phyloP scores from a whole-genome alignment of 2,329 filamentous ascomycete genomes.

The Drechslerella dactyloides region DNA sequence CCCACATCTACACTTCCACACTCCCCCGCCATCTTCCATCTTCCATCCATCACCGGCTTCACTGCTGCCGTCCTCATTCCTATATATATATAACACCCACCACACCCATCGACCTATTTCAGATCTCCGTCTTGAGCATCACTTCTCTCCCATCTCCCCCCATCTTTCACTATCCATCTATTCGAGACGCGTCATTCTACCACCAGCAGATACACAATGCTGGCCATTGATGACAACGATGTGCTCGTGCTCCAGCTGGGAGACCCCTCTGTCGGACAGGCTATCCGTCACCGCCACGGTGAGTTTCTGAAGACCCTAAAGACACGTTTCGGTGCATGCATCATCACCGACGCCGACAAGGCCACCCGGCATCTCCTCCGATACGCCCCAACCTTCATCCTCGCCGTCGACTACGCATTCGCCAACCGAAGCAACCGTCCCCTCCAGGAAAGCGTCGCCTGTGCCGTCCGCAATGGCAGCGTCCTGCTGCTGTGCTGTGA shows the following conservation, averaged over 20 bases:
- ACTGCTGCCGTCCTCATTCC: no score
- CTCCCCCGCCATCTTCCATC: no score
- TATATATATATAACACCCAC: no score
- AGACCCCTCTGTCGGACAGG: not conserved
- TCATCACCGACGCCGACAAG: not conserved
- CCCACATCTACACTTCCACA: no score
- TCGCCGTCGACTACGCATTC: constrained; percentile 24
- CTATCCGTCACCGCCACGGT: constrained; percentile 13
- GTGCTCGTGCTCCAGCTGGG: constrained; percentile 19
- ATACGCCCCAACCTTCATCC: constrained; percentile 17
- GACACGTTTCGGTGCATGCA: not conserved
- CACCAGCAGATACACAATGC: no score
- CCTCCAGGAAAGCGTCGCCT: constrained; percentile 22
- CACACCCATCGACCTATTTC: no score
- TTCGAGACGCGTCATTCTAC: no score
- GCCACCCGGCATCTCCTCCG: constrained; percentile 14
- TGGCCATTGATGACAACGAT: constrained; percentile 8
- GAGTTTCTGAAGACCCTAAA: constrained; percentile 14
- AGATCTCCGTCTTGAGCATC: no score
- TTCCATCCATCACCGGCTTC: no score
- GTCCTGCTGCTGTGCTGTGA: constrained; percentile 36
- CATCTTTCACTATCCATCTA: no score
- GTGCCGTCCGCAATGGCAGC: constrained; percentile 15
- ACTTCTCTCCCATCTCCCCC: no score
- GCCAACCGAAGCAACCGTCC: constrained; percentile 16